Evolutionary conservation across 2,329 filamentous ascomycete species (phyloP), one percentile per base, ranked within the genome.

Genomic region (Xylaria sp.): DNA sequence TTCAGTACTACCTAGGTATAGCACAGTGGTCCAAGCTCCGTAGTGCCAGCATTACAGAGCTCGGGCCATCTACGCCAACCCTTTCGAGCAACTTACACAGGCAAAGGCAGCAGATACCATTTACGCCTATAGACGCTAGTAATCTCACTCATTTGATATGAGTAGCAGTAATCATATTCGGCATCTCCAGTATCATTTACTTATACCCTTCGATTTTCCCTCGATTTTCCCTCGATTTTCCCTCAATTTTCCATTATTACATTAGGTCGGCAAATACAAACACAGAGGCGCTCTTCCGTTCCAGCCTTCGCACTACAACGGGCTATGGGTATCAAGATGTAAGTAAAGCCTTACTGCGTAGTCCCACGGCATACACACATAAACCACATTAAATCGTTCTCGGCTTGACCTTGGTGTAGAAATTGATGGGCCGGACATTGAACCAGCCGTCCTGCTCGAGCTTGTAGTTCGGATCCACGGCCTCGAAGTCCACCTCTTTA

Each of bases 391-490:
- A 73, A 10, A 30, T 34, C 10, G 23, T 70, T 62, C 83, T 80
- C 41, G 80, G 71, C 76, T 79, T 83, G 10, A 83, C 81, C 75
- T 76, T 82, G 56, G 83, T 81, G 23, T 75, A 72, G 48, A 87
- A 83, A 15, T 79, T 81, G 50, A 84, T 74, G 0, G 85, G 86
- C 69, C 84, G 76, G 4, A 85, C 73, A 59, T 86, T 86, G 70
- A 87, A 88, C 81, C 86, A 82, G 15, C 86, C 81, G 71, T 88
- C 80, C 76, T 83, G 78, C 63, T 80, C 78, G 62, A 84, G 62
- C 72, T 79, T 71, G 57, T 84, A 85, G 0, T 64, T 72, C 3
- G 77, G 73, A 55, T 84, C 78, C 15, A 70, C 81, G 67, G 79
- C 73, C 72, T 83, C 82, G 68, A 86, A 84, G 57, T 86, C 83